A percentile compares a stretch with the other conserved stretches of the same genome.
phyloP scores from a whole-genome alignment of 495 filamentous ascomycete species.

The Chaetomium tenue region DNA sequence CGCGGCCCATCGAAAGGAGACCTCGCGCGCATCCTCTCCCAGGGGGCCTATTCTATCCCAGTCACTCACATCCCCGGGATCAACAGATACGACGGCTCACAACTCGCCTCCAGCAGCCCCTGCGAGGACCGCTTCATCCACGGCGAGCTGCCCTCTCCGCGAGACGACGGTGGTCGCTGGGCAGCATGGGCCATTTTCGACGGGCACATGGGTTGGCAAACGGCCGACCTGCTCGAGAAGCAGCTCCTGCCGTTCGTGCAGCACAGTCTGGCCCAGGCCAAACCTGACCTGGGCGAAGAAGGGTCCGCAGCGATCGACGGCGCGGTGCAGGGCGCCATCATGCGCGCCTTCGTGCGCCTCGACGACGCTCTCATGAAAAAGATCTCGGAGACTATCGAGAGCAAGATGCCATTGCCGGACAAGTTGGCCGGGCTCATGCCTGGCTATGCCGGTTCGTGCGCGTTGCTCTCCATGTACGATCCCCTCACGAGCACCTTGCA shows the following conservation, averaged over 20 bases:
- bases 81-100: conserved; percentile 46
- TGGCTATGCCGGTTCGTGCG: conserved; percentile 58
- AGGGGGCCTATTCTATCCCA: neutral
- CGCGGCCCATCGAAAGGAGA: neutral
- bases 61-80: conserved; percentile 28
- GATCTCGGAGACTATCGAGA: conserved; percentile 38
- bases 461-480: conserved; percentile 58
- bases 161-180: conserved; percentile 40
- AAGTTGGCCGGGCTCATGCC: conserved; percentile 29
- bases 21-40: conserved; percentile 1
- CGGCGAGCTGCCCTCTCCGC: conserved; percentile 41
- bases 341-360: conserved; percentile 48
- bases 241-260: conserved; percentile 22
- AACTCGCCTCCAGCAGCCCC: conserved; percentile 46
- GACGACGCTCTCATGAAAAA: conserved; percentile 51
- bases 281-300: neutral
- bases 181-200: conserved; percentile 35
- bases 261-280: neutral
- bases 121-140: conserved; percentile 53
- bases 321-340: conserved; percentile 37
- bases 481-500: conserved; percentile 47
- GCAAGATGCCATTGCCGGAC: conserved; percentile 3
- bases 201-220: conserved; percentile 21
- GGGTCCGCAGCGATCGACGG: neutral
- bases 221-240: conserved; percentile 17